phyloP scores from a whole-genome alignment of 176 grass and related monocot species.

The Raddia guianensis region DNA sequence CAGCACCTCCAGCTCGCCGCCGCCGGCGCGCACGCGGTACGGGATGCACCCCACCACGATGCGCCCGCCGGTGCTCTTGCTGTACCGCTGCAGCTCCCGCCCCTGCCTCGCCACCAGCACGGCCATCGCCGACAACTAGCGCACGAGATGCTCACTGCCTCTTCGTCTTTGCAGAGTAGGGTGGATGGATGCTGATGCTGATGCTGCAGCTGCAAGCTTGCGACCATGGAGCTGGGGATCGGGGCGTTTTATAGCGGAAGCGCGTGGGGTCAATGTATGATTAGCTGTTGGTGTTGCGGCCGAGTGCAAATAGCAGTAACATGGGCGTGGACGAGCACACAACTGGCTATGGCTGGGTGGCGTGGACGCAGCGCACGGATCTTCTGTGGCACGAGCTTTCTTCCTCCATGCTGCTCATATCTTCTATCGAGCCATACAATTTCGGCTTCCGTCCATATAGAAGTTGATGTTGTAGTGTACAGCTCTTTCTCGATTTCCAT shows the following conservation, averaged over 20 bases:
- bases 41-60: conserved; percentile 96
- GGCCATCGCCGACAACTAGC: conserved; percentile 40
- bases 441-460: not conserved
- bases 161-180: not conserved
- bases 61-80: conserved; percentile 52
- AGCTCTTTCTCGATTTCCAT: not conserved
- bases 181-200: conserved; percentile 8
- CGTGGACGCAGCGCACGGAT: conserved; percentile 33
- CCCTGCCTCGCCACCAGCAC: conserved; percentile 86
- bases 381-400: not conserved
- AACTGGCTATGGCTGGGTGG: not conserved
- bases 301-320: conserved; percentile 15
- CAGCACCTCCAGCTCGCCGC: conserved; percentile 67
- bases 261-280: conserved; percentile 6
- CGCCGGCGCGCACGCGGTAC: conserved; percentile 48
- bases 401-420: not conserved
- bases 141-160: not conserved
- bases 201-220: conserved; percentile 36
- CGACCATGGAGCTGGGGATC: conserved; percentile 27
- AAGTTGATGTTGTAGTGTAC: not conserved
- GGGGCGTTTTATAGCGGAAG: conserved; percentile 51
- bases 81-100: conserved; percentile 92
- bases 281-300: conserved; percentile 1
- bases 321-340: conserved; percentile 37
- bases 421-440: not conserved